These are phyloP conservation scores for Cyclanthera cordifolia DNA, from an alignment of 306 rosid genomes.

Conservation along the genomic window DNA sequence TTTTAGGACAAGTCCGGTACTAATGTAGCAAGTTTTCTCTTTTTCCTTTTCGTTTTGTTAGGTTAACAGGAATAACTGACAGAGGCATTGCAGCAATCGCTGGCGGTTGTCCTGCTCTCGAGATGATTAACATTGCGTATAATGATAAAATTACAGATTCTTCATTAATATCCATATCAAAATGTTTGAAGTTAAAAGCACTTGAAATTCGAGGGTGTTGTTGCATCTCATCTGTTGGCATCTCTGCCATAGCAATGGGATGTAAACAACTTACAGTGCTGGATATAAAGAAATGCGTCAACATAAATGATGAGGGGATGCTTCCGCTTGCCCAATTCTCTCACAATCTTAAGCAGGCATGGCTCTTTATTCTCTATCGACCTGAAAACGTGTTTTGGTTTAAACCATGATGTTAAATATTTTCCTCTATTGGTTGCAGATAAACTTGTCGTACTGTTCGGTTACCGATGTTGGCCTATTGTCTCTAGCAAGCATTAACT, in stretches of 20 bases:
- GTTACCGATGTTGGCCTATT: conserved; percentile 56
- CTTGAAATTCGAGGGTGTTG: conserved; percentile 56
- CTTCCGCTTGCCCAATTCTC: conserved; percentile 39
- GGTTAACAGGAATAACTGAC: conserved; percentile 46
- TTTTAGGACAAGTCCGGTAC: neutral
- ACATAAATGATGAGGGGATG: conserved; percentile 43
- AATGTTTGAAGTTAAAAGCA: conserved; percentile 34
- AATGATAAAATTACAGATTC: conserved; percentile 39
- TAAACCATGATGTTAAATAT: neutral
- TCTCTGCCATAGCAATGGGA: conserved; percentile 34
- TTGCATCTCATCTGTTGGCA: conserved; percentile 36
- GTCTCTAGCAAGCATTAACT: conserved; percentile 42
- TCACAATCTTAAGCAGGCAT: conserved; percentile 43
- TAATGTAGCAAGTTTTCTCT: neutral
- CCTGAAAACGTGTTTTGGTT: neutral
- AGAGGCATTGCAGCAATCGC: conserved; percentile 41
- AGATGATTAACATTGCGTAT: conserved; percentile 50
- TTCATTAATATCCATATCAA: conserved; percentile 42
- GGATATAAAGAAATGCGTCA: conserved; percentile 49
- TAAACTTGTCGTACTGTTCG: conserved; percentile 51
- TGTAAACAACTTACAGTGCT: conserved; percentile 43
- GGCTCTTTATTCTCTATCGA: neutral
- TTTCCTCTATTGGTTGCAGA: conserved; percentile 31
- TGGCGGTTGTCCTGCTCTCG: conserved; percentile 47
- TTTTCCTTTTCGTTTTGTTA: conserved; percentile 3